Base-by-base conservation (phyloP, 345 rosid genomes). In the Raphanus raphanistrum region DNA sequence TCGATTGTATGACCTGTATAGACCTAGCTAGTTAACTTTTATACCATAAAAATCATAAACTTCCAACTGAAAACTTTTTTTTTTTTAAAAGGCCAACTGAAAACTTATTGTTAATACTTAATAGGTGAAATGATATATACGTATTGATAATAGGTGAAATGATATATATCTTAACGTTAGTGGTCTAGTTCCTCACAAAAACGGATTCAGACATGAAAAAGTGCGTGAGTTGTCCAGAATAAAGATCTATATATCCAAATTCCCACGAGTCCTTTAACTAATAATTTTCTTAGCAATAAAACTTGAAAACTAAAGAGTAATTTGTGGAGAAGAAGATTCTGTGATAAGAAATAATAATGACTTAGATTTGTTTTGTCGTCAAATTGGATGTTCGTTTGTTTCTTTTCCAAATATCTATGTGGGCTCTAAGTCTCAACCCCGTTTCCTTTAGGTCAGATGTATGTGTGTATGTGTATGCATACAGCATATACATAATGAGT, bases 371-470 rank as follows among this genome's bases (percentile, higher is more conserved):
- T 77, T 77, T 77, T 64, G 66, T 77, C 64, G 81, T 71, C 66
- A 71, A 64, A 72, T 41, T 64, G 68, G 69, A 60, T 72, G 77
- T 72, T 79, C 33, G 60, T 72, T 79, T 60, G 59, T 72, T 73
- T 79, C 69, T 79, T 60, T 38, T 73, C 73, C 64, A 67, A 73
- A 73, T 73, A 50, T 73, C 58, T 66, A 58, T 72, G 81, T 59
- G 77, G 81, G 81, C 80, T 77, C 75, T 38, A 59, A 65, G 55
- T 78, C 66, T 71, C 59, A 71, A 45, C 63, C 68, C 74, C 55
- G 45, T 77, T 63, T 63, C 59, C 59, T 9, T 54, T 63, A 77
- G 76, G 72, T 78, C 77, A 78, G 68, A 72, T 78, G 71, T 70
- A 55, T 45, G 41, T 35, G 41, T 35, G 36, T 6, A 33, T 33